phyloP scores from a whole-genome alignment of 2,329 filamentous ascomycete species.

The Gaeumannomyces tritici region DNA sequence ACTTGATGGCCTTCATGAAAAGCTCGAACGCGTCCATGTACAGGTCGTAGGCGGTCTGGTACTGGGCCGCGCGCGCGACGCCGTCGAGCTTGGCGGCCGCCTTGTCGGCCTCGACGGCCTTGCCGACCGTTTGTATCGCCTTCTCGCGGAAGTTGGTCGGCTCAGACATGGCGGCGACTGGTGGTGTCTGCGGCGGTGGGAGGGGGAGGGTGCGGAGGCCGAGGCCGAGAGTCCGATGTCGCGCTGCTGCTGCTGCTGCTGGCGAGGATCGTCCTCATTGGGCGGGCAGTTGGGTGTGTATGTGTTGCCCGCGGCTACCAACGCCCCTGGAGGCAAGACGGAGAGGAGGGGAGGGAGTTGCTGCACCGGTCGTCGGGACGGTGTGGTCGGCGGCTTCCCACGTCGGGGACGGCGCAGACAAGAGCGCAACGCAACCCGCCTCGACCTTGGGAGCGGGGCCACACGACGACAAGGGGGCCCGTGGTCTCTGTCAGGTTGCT shows the following conservation, averaged over 20 bases:
- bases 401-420: too few species aligned
- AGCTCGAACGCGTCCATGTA: slow-evolving; percentile 96
- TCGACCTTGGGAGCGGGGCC: not conserved
- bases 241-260: not conserved
- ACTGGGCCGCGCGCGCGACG: slow-evolving; percentile 78
- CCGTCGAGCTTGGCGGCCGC: slow-evolving; percentile 97
- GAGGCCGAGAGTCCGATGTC: not conserved
- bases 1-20: slow-evolving; percentile 98
- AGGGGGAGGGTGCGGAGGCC: not conserved
- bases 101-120: slow-evolving; percentile 94
- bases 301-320: too few species aligned
- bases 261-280: not conserved
- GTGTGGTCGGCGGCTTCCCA: not conserved
- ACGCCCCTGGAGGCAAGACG: not conserved
- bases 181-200: too few species aligned
- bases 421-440: not conserved
- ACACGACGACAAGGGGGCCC: not conserved
- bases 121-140: slow-evolving; percentile 93
- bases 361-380: too few species aligned
- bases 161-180: slow-evolving; percentile 62
- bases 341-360: not conserved
- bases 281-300: not conserved
- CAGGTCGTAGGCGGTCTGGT: slow-evolving; percentile 90
- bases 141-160: slow-evolving; percentile 87
- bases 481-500: not conserved